Evolutionary conservation across 208 protist species (phyloP).

Genomic region (Porcisia hertigi): DNA sequence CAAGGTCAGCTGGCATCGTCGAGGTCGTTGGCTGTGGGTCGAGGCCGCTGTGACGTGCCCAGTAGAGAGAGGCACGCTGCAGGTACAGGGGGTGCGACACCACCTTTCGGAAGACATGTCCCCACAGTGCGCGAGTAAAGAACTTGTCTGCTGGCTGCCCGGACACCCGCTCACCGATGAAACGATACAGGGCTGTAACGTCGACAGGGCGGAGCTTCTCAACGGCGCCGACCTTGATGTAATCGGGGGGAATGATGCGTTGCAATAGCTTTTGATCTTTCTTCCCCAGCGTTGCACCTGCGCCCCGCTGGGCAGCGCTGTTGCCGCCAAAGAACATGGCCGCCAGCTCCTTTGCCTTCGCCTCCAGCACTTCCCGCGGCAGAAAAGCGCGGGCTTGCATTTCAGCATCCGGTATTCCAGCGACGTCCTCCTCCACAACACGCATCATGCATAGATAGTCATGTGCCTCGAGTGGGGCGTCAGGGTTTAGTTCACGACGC

Average conservation of each 20-base stretch:
- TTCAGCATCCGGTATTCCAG: conserved; percentile 68
- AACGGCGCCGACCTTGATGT: conserved; percentile 65
- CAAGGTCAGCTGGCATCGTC: conserved; percentile 72
- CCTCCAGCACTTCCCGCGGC: conserved; percentile 59
- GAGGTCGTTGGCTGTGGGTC: conserved; percentile 38
- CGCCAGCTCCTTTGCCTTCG: conserved; percentile 50
- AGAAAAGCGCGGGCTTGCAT: conserved; percentile 80
- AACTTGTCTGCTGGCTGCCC: conserved; percentile 38
- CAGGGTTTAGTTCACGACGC: conserved; percentile 74
- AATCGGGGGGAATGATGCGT: conserved; percentile 71
- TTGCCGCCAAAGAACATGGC: conserved; percentile 37
- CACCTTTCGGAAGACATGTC: conserved; percentile 83
- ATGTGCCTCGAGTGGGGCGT: conserved; percentile 66
- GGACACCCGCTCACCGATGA: conserved; percentile 71
- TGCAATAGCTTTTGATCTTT: conserved; percentile 80
- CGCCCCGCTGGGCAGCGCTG: neutral
- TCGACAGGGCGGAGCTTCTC: conserved; percentile 86
- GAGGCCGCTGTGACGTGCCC: conserved; percentile 75
- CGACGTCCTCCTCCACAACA: conserved; percentile 72
- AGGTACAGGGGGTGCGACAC: conserved; percentile 80
- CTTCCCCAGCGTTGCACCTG: conserved; percentile 52
- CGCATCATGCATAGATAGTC: conserved; percentile 92
- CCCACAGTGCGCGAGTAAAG: conserved; percentile 76
- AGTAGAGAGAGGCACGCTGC: conserved; percentile 74
- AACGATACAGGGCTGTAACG: conserved; percentile 75